A percentile compares a stretch with the other conserved stretches of the same genome.
phyloP scores from a whole-genome alignment of 768 basidiomycete genomes.

The Amanita fuliginea region DNA sequence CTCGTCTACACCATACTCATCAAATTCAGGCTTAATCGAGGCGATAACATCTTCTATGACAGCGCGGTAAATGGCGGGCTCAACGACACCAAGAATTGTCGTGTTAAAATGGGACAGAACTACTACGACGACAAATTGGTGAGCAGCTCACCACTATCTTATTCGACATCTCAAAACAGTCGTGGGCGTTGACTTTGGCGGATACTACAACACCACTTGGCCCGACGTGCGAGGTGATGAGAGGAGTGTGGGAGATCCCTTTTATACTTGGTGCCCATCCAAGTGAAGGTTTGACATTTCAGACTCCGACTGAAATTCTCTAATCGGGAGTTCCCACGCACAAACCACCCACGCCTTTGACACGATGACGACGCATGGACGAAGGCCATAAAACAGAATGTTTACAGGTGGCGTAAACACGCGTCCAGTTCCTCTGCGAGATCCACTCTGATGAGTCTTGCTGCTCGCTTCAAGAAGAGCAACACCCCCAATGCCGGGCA shows the following conservation, averaged over 20 bases:
- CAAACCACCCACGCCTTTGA: conserved; percentile 78
- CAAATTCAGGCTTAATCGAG: conserved; percentile 86
- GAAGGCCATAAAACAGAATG: conserved; percentile 89
- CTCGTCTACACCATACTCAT: conserved; percentile 90
- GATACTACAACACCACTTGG: conserved; percentile 24
- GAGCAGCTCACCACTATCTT: conserved; percentile 95
- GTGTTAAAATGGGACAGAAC: conserved; percentile 40
- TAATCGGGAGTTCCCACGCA: conserved; percentile 27
- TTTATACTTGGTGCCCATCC: conserved; percentile 40
- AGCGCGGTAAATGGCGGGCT: conserved; percentile 84
- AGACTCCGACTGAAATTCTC: conserved; percentile 29
- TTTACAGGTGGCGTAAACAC: conserved; percentile 69
- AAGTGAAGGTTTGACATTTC: conserved; percentile 28
- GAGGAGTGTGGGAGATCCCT: conserved; percentile 27
- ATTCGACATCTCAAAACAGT: conserved; percentile 67
- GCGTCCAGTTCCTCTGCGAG: neutral
- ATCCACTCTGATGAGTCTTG: conserved; percentile 3
- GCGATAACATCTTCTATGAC: conserved; percentile 96
- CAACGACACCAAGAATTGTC: conserved; percentile 34
- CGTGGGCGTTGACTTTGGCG: conserved; percentile 22
- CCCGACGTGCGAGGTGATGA: conserved; percentile 29
- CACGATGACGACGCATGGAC: conserved; percentile 87
- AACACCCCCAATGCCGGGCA: conserved; percentile 6
- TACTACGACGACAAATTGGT: conserved; percentile 47
- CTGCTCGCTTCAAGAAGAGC: conserved; percentile 6